Evolutionary conservation across 805 yeast species (phyloP).

Genomic region (Metschnikowia kofuensis): DNA sequence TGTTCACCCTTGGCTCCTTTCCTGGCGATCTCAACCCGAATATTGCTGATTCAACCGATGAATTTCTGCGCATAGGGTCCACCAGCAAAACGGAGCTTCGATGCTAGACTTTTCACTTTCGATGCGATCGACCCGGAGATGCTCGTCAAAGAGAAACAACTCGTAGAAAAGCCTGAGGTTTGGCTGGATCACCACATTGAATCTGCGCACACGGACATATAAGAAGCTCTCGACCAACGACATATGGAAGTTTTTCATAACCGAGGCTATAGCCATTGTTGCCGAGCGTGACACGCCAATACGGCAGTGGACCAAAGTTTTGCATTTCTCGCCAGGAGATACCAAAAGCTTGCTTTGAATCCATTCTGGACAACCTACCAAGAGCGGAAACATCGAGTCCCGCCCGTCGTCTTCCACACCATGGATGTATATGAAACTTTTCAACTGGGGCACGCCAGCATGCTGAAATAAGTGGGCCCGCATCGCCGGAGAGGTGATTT

Average conservation of each 20-base stretch:
- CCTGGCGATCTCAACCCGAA: neutral
- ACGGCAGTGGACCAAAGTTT: constrained; percentile 14
- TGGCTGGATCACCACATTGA: constrained; percentile 31
- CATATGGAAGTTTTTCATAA: constrained; percentile 14
- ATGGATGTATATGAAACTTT: constrained; percentile 26
- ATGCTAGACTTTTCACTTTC: neutral
- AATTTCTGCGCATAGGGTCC: constrained; percentile 15
- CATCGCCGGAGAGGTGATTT: constrained; percentile 8
- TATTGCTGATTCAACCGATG: constrained; percentile 15
- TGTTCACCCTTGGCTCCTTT: too few species aligned
- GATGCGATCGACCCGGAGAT: constrained; percentile 7
- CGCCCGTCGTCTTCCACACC: constrained; percentile 40
- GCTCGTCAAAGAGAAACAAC: constrained; percentile 17
- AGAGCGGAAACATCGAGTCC: constrained; percentile 29
- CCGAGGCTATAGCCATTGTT: constrained; percentile 12
- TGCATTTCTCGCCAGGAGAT: constrained; percentile 14
- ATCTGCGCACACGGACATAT: constrained; percentile 16
- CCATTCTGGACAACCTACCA: constrained; percentile 27
- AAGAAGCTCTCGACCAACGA: constrained; percentile 13
- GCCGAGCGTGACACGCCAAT: constrained; percentile 17
- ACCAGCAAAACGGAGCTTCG: constrained; percentile 9
- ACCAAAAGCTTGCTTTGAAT: constrained; percentile 29
- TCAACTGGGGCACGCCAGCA: constrained; percentile 12
- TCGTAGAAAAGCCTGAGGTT: constrained; percentile 38
- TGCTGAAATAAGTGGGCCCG: constrained; percentile 7